phyloP scores from a whole-genome alignment of 208 protist genomes.

The Trypanosoma congolense region DNA sequence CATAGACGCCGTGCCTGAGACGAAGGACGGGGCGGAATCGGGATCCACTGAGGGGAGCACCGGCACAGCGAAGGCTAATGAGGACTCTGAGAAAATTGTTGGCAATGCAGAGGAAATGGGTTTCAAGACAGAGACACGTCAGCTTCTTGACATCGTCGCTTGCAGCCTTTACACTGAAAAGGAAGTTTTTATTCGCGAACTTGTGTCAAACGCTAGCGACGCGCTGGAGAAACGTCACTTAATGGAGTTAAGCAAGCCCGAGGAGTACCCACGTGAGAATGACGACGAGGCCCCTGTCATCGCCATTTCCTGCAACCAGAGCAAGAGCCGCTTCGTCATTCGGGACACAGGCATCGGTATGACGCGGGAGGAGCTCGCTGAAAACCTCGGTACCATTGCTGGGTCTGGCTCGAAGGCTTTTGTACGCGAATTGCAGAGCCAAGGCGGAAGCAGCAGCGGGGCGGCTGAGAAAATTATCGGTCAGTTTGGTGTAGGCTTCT shows the following conservation, averaged over 20 bases:
- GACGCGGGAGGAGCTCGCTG: constrained; percentile 93
- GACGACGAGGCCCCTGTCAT: constrained; percentile 82
- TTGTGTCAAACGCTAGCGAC: constrained; percentile 97
- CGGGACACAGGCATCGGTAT: constrained; percentile 96
- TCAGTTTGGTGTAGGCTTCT: constrained; percentile 98
- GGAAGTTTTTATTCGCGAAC: constrained; percentile 97
- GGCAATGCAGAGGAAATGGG: constrained; percentile 81
- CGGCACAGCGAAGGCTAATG: constrained; percentile 16
- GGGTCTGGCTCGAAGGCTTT: constrained; percentile 88
- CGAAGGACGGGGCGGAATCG: constrained; percentile 1
- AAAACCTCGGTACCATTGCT: constrained; percentile 95
- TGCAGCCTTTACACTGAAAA: constrained; percentile 97
- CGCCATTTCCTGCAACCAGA: constrained; percentile 88
- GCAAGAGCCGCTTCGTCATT: constrained; percentile 88
- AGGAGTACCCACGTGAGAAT: constrained; percentile 67
- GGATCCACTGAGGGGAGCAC: constrained; percentile 17
- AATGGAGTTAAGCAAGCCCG: constrained; percentile 75
- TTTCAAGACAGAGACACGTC: constrained; percentile 98
- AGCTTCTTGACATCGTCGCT: constrained; percentile 97
- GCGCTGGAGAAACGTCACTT: constrained; percentile 95
- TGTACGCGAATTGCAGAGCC: constrained; percentile 76
- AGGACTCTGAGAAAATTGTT: constrained; percentile 52
- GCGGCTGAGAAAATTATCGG: constrained; percentile 91
- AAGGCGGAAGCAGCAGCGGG: constrained; percentile 31
- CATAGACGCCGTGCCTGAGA: constrained; percentile 59